phyloP scores from a whole-genome alignment of 179 eudicot species.

The Camellia oleifera region DNA sequence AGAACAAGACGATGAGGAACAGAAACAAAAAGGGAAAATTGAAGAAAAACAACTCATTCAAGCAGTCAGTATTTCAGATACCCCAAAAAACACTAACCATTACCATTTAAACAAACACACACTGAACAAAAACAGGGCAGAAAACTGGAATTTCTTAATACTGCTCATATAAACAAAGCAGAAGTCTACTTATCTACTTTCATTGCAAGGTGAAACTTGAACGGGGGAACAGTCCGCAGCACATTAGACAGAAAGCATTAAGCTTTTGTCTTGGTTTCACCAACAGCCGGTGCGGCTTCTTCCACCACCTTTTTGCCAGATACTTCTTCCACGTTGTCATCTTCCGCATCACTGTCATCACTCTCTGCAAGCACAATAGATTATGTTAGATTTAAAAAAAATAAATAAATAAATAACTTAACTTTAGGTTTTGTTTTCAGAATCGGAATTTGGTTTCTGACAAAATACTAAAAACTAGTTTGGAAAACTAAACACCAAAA shows the following conservation, averaged over 20 bases:
- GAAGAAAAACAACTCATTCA: too few relatives aligned
- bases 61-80: too few relatives aligned
- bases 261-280: slow-evolving; percentile 14
- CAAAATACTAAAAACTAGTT: too few relatives aligned
- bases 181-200: not conserved
- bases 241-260: not conserved
- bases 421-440: too few relatives aligned
- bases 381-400: not conserved
- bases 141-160: not conserved
- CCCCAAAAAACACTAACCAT: too few relatives aligned
- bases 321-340: slow-evolving; percentile 17
- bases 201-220: not conserved
- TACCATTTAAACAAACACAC: not conserved
- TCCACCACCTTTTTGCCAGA: not conserved
- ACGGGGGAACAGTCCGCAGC: not conserved
- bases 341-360: slow-evolving; percentile 36
- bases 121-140: not conserved
- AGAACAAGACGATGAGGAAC: too few relatives aligned
- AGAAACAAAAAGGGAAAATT: too few relatives aligned
- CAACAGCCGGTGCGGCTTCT: slow-evolving; percentile 16
- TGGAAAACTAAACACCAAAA: too few relatives aligned
- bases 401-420: not conserved
- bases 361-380: not conserved
- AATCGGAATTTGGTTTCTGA: too few relatives aligned
- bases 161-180: not conserved